Conservation (phyloP, 2,329 filamentous ascomycete genomes). For the Colletotrichum tropicicola region DNA sequence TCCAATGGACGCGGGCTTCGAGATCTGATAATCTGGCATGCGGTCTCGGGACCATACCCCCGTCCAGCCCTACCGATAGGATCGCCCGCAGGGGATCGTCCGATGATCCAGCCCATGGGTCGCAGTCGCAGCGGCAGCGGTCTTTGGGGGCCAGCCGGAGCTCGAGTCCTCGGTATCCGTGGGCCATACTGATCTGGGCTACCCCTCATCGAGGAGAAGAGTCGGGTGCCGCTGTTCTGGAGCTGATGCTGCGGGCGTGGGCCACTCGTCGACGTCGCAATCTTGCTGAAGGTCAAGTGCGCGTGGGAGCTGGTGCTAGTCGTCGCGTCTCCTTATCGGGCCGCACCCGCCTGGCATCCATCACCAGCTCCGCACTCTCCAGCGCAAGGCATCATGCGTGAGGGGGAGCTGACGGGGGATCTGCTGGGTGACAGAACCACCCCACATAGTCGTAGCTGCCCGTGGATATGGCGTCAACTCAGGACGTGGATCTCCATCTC, state of each 20-base stretch:
- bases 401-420: not conserved
- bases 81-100: conserved; percentile 24
- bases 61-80: conserved; percentile 16
- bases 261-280: not conserved
- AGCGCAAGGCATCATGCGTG: not conserved
- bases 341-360: not conserved
- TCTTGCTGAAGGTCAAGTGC: not conserved
- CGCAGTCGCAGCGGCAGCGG: not conserved
- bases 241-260: not conserved
- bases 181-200: not conserved
- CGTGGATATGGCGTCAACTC: conserved; percentile 16
- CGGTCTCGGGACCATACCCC: not conserved
- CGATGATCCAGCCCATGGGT: conserved; percentile 13
- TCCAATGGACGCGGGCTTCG: conserved; percentile 12
- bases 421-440: conserved; percentile 9
- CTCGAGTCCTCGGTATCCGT: not conserved
- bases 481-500: conserved; percentile 12
- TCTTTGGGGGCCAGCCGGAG: not conserved
- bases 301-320: not conserved
- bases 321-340: not conserved
- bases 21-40: conserved; percentile 29
- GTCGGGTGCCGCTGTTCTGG: not conserved
- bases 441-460: conserved; percentile 17
- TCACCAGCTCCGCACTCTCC: conserved; percentile 16
- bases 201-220: not conserved